phyloP scores from a whole-genome alignment of 768 basidiomycete genomes.

The Calocybe gangraenosa region DNA sequence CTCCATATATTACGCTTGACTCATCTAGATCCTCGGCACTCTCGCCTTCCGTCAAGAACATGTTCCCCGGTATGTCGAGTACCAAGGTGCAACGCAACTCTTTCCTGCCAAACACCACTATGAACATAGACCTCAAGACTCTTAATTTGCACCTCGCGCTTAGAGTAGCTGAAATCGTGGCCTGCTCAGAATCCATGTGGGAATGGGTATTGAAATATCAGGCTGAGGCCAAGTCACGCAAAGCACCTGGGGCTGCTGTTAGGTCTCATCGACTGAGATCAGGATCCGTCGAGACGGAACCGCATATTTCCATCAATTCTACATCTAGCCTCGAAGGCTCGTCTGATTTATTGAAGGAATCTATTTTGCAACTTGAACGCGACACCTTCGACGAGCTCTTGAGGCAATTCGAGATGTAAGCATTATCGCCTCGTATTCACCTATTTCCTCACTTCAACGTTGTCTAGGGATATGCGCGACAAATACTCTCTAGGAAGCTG shows the following conservation, averaged over 20 bases:
- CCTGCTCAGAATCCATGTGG: slow-evolving; percentile 77
- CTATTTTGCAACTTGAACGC: slow-evolving; percentile 47
- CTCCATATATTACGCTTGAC: slow-evolving; percentile 46
- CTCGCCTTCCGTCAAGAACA: slow-evolving; percentile 33
- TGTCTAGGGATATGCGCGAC: slow-evolving; percentile 60
- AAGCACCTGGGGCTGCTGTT: neutral
- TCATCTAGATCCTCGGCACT: slow-evolving; percentile 36
- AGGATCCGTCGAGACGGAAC: slow-evolving; percentile 12
- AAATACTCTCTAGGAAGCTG: slow-evolving; percentile 43
- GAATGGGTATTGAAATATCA: slow-evolving; percentile 62
- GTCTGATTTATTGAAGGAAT: slow-evolving; percentile 25
- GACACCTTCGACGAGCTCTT: slow-evolving; percentile 61
- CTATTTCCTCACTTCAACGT: neutral
- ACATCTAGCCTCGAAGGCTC: slow-evolving; percentile 12
- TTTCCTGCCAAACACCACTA: slow-evolving; percentile 47
- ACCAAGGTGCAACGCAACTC: slow-evolving; percentile 20
- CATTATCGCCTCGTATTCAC: slow-evolving; percentile 3
- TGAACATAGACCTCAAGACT: slow-evolving; percentile 53
- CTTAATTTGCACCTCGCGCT: slow-evolving; percentile 62
- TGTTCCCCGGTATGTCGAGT: slow-evolving; percentile 17
- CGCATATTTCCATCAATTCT: slow-evolving; percentile 11
- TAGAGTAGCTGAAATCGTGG: slow-evolving; percentile 61
- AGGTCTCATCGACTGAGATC: slow-evolving; percentile 9
- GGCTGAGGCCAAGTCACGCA: slow-evolving; percentile 15
- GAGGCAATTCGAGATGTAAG: slow-evolving; percentile 59